Percentiles rank a stretch among this genome's conserved stretches.
Evolutionary conservation across 2,329 filamentous ascomycete genomes (phyloP).

Genomic region (Talaromyces sp.): DNA sequence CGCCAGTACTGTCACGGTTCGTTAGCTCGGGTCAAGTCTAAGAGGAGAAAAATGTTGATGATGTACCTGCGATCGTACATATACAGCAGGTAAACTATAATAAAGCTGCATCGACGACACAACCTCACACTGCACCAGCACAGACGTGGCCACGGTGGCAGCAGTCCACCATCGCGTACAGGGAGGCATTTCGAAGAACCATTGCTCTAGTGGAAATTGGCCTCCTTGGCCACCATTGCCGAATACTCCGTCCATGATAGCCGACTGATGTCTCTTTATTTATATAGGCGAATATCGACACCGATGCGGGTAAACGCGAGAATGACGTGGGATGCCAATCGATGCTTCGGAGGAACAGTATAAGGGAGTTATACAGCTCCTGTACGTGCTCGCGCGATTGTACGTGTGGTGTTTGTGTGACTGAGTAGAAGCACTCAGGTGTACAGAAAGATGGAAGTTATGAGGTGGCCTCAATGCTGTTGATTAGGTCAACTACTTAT

Average conservation of each 20-base stretch:
- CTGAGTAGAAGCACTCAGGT: not conserved
- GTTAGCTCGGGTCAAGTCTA: not conserved
- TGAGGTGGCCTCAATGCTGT: slow-evolving; percentile 6
- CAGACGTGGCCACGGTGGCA: slow-evolving; percentile 80
- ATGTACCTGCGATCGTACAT: slow-evolving; percentile 81
- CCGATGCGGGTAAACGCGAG: not conserved
- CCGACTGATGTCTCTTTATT: not conserved
- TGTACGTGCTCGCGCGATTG: not conserved
- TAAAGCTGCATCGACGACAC: slow-evolving; percentile 93
- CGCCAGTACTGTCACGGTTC: slow-evolving; percentile 77
- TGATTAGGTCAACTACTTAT: not conserved
- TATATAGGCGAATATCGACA: not conserved
- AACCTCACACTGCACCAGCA: slow-evolving; percentile 88
- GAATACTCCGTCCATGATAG: slow-evolving; percentile 42
- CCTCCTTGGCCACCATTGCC: slow-evolving; percentile 47
- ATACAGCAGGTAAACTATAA: slow-evolving; percentile 91
- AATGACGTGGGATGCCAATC: not conserved
- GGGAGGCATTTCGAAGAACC: slow-evolving; percentile 98
- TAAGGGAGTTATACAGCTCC: not conserved
- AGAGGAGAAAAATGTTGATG: not conserved
- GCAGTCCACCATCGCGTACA: slow-evolving; percentile 97
- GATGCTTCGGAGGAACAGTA: not conserved
- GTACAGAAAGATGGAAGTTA: not conserved
- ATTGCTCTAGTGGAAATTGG: slow-evolving; percentile 82
- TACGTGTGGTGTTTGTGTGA: not conserved